These are phyloP conservation scores for Hortiboletus rubellus DNA, from an alignment of 1,284 basidiomycete genomes.

Conservation along the genomic window DNA sequence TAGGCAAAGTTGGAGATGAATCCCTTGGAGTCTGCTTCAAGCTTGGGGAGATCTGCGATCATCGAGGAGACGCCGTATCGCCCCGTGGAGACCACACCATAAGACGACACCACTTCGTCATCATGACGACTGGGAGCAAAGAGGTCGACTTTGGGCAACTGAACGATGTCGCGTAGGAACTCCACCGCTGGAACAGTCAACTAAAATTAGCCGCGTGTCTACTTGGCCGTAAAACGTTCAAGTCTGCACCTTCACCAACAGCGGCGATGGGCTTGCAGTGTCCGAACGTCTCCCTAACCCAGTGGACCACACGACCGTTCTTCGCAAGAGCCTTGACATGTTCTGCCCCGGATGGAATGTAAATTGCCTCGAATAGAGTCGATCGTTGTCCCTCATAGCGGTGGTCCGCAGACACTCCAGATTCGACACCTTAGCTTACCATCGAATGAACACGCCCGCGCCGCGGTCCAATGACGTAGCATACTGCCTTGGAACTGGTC, in stretches of 20 bases:
- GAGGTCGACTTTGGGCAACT: conserved; percentile 47
- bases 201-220: not conserved
- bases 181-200: conserved; percentile 41
- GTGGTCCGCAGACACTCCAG: conserved; percentile 57
- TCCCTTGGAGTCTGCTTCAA: conserved; percentile 47
- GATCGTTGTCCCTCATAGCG: conserved; percentile 76
- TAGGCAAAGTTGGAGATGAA: conserved; percentile 61
- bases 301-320: conserved; percentile 65
- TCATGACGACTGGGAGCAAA: conserved; percentile 35
- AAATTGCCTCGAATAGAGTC: conserved; percentile 77
- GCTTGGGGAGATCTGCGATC: conserved; percentile 43
- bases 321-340: conserved; percentile 52
- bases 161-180: conserved; percentile 49
- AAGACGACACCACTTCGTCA: conserved; percentile 50
- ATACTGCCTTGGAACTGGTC: conserved; percentile 52
- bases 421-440: conserved; percentile 33
- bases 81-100: conserved; percentile 62
- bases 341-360: conserved; percentile 65
- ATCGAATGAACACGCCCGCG: conserved; percentile 53
- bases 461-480: conserved; percentile 68
- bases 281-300: conserved; percentile 76
- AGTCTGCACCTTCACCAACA: conserved; percentile 54
- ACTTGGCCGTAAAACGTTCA: not conserved
- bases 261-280: conserved; percentile 80
- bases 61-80: conserved; percentile 45